phyloP scores from a whole-genome alignment of 1,139 yeast genomes.

The Candida albicans region DNA sequence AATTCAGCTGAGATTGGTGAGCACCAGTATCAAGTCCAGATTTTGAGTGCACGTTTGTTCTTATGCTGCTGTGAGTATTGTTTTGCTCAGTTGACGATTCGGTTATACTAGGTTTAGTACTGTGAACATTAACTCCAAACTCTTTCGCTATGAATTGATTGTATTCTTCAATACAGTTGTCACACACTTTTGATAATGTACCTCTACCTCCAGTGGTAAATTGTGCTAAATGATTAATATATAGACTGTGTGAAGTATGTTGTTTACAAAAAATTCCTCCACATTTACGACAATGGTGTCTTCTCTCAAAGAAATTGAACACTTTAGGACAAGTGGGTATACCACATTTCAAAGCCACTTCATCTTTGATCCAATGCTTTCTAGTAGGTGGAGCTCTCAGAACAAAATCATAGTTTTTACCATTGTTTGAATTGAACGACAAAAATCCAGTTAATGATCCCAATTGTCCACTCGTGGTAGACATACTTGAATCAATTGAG shows the following conservation, averaged over 20 bases:
- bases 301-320: conserved; percentile 76
- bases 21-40: neutral
- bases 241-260: conserved; percentile 53
- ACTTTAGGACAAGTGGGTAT: conserved; percentile 55
- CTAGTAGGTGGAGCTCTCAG: conserved; percentile 54
- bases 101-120: conserved; percentile 1
- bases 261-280: conserved; percentile 88
- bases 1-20: neutral
- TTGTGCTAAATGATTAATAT: conserved; percentile 68
- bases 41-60: neutral
- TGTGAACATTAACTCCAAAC: conserved; percentile 31
- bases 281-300: conserved; percentile 93
- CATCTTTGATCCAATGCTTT: conserved; percentile 81
- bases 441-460: conserved; percentile 8
- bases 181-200: conserved; percentile 76
- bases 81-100: neutral
- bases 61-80: neutral
- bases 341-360: conserved; percentile 61
- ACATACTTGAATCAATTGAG: conserved; percentile 30
- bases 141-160: conserved; percentile 49
- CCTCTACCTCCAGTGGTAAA: conserved; percentile 78
- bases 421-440: conserved; percentile 8
- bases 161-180: conserved; percentile 68
- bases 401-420: conserved; percentile 29
- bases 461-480: conserved; percentile 15